A percentile compares a stretch with the other conserved stretches of the same genome.
Evolutionary conservation across 768 basidiomycete genomes (phyloP).

Genomic region (Calocybe cyanea): DNA sequence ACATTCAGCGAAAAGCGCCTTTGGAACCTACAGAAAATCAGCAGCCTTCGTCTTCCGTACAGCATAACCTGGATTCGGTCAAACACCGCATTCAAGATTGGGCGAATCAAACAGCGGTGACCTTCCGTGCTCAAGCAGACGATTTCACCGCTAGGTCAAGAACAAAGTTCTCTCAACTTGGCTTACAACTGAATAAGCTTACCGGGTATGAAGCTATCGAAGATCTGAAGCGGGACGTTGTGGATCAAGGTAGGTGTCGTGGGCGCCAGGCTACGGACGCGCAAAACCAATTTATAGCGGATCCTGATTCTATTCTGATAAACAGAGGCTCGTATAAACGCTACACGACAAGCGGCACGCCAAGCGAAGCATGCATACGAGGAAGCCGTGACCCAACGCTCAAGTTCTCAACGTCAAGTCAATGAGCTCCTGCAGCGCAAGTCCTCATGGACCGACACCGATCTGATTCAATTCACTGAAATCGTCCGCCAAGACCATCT

Average conservation of each 20-base stretch:
- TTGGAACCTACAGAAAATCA: slow-evolving; percentile 10
- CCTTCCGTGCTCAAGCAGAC: slow-evolving; percentile 53
- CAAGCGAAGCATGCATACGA: slow-evolving; percentile 76
- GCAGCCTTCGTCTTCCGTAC: slow-evolving; percentile 8
- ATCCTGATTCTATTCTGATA: too few relatives aligned
- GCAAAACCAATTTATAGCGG: not conserved
- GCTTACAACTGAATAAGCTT: slow-evolving; percentile 75
- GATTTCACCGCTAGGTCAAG: slow-evolving; percentile 54
- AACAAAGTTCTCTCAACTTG: slow-evolving; percentile 67
- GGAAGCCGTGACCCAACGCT: slow-evolving; percentile 72
- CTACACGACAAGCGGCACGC: slow-evolving; percentile 62
- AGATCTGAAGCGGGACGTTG: slow-evolving; percentile 70
- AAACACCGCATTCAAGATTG: slow-evolving; percentile 44
- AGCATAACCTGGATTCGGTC: slow-evolving; percentile 32
- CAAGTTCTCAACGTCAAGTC: slow-evolving; percentile 89
- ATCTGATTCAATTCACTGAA: slow-evolving; percentile 83
- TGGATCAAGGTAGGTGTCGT: slow-evolving; percentile 65
- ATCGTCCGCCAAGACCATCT: slow-evolving; percentile 90
- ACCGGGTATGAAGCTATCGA: slow-evolving; percentile 95
- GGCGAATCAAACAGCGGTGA: slow-evolving; percentile 41
- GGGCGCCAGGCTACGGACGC: slow-evolving; percentile 4
- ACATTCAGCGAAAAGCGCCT: slow-evolving; percentile 7
- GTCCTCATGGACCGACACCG: slow-evolving; percentile 85
- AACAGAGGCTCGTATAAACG: slow-evolving; percentile 70
- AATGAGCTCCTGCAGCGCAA: slow-evolving; percentile 95